Base-by-base conservation (phyloP, 805 yeast species). In the Kluyveromyces dobzhanskii region DNA sequence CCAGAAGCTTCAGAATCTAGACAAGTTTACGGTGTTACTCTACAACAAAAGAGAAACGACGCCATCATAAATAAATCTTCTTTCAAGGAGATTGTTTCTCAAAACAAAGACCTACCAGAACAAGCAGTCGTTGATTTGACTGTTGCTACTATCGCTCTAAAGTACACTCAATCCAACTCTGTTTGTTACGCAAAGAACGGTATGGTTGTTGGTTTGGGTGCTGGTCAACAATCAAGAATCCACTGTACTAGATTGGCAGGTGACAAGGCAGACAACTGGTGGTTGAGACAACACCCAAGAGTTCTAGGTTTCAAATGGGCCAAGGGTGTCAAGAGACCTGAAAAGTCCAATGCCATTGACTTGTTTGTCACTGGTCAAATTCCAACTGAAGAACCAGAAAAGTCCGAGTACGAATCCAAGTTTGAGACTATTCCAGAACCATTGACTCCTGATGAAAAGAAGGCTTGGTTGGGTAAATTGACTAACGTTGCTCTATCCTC, bases 181-280 rank as follows among this genome's bases (percentile, higher is more conserved):
- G 98, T 92, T 39, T 87, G 96, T 69, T 92, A 88, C 66, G 96
- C 97, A 54, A 92, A 88, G 70, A 85, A 88, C 64, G 99, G 99
- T 72, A 92, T 92, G 99, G 95, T 92, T 45, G 78, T 92, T 56
- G 99, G 99, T 50, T 76, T 92, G 54, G 99, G 99, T 59, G 99
- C 99, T 44, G 99, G 99, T 50, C 99, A 92, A 73, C 99, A 92
- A 71, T 87, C 97, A 41, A 80, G 99, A 70, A 92, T 92, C 59
- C 99, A 92, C 72, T 92, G 99, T 71, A 92, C 98, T 36, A 82
- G 99, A 71, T 76, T 92, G 53, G 99, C 98, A 38, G 98, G 98
- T 63, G 98, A 92, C 60, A 92, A 92, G 74, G 96, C 97, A 50
- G 97, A 92, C 66, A 88, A 88, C 76, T 92, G 97, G 97, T 92